Conservation (phyloP, 768 basidiomycete species). For the Fomitopsis serialis region DNA sequence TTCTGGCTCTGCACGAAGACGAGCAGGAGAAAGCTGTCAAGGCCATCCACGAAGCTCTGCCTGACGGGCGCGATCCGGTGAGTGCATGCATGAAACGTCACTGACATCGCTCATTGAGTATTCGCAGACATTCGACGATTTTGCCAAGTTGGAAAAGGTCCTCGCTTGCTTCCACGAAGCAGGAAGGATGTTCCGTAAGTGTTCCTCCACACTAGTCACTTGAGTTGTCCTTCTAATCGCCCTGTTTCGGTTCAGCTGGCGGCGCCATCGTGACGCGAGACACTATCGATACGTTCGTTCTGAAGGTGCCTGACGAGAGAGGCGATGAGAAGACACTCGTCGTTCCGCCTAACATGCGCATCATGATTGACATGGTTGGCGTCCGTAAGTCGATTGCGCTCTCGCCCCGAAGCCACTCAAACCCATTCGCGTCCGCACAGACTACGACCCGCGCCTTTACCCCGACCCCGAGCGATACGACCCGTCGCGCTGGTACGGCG, state of each 20-base stretch:
- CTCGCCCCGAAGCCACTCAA: too few relatives aligned
- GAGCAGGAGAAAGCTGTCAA: slow-evolving; percentile 2
- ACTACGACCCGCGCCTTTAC: slow-evolving; percentile 21
- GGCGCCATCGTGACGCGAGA: slow-evolving; percentile 3
- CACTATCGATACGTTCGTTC: not conserved
- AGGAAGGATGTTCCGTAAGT: slow-evolving; percentile 12
- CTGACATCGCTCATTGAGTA: not conserved
- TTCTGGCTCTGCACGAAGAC: slow-evolving; percentile 5
- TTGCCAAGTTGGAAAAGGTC: slow-evolving; percentile 1
- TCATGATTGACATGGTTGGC: slow-evolving; percentile 23
- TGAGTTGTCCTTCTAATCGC: not conserved
- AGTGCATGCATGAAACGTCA: not conserved
- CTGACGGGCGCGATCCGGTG: not conserved
- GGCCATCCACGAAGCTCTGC: not conserved
- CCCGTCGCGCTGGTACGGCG: slow-evolving; percentile 25
- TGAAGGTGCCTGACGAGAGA: not conserved
- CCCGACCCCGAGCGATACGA: slow-evolving; percentile 20
- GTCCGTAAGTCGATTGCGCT: slow-evolving; percentile 15
- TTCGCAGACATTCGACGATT: slow-evolving; percentile 5
- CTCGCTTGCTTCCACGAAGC: slow-evolving; percentile 15
- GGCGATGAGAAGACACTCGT: slow-evolving; percentile 3
- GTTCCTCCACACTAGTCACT: not conserved
- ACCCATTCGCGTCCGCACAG: too few relatives aligned
- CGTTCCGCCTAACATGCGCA: slow-evolving; percentile 12
- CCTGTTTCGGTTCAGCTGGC: slow-evolving; percentile 1